These are phyloP conservation scores for Pugionium dolabratum DNA, from an alignment of 345 rosid species.

Conservation along the genomic window DNA sequence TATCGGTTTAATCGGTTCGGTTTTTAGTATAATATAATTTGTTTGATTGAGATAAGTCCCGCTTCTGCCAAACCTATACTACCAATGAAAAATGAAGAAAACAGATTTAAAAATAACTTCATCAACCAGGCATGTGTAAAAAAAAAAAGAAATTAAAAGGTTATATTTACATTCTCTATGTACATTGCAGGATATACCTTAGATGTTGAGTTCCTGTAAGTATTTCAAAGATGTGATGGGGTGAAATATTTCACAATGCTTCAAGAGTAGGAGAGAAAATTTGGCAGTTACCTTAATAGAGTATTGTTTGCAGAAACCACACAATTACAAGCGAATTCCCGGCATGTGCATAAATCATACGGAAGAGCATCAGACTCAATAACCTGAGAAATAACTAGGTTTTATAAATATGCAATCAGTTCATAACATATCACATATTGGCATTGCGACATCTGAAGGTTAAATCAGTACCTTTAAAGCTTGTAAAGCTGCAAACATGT, in stretches of 20 bases:
- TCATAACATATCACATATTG: background rate
- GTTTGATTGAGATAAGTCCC: conserved; percentile 91
- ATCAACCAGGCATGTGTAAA: background rate
- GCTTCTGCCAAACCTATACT: conserved; percentile 95
- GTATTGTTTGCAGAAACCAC: conserved; percentile 75
- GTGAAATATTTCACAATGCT: conserved; percentile 11
- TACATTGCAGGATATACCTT: conserved; percentile 97
- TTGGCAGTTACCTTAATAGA: conserved; percentile 59
- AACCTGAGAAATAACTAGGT: conserved; percentile 51
- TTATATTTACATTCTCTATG: conserved; percentile 58
- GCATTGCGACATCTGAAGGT: background rate
- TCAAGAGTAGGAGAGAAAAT: background rate
- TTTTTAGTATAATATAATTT: too few relatives aligned
- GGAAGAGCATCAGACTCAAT: conserved; percentile 74
- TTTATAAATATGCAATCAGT: background rate
- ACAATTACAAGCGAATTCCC: conserved; percentile 86
- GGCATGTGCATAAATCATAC: conserved; percentile 82
- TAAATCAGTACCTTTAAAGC: conserved; percentile 60
- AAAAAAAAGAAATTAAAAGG: background rate
- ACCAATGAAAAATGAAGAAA: conserved; percentile 34
- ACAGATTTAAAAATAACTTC: conserved; percentile 5
- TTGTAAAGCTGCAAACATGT: conserved; percentile 82
- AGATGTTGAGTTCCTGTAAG: conserved; percentile 66
- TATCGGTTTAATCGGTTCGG: too few relatives aligned
- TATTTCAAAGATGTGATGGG: background rate